Evolutionary conservation across 148 eudicot species (phyloP).

Genomic region (Vaccinium darrowii): DNA sequence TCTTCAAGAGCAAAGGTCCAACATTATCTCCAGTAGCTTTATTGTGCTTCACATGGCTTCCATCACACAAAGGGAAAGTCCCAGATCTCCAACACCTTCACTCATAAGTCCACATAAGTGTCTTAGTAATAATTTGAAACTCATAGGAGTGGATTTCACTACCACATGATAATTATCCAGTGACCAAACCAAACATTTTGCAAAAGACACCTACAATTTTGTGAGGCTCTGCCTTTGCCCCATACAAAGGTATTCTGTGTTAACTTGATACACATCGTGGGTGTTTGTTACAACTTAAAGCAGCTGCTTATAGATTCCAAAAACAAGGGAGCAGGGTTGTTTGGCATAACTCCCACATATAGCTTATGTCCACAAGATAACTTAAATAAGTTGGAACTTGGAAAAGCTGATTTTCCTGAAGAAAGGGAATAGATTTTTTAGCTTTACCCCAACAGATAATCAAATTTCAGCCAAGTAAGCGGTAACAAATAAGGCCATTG

Average conservation of each 20-base stretch:
- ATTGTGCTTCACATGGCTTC: constrained; percentile 92
- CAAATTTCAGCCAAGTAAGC: background rate
- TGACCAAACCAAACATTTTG: background rate
- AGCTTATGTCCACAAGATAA: background rate
- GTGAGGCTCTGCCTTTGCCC: background rate
- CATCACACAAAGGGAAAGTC: constrained; percentile 86
- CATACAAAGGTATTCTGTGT: background rate
- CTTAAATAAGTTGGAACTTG: background rate
- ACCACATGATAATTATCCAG: background rate
- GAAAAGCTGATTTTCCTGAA: background rate
- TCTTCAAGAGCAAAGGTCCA: constrained; percentile 91
- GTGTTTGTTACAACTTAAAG: background rate
- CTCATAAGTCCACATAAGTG: constrained; percentile 11
- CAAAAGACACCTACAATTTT: background rate
- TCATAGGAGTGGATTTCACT: background rate
- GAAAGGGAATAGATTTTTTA: background rate
- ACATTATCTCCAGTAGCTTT: constrained; percentile 96
- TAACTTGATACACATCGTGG: background rate
- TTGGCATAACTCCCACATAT: background rate
- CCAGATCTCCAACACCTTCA: constrained; percentile 93
- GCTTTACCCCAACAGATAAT: background rate
- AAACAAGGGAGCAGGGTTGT: background rate
- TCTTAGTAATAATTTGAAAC: background rate
- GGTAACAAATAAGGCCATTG: background rate
- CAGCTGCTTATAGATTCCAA: background rate